A percentile compares a stretch with the other conserved stretches of the same genome.
phyloP scores from a whole-genome alignment of 1,139 yeast genomes.

The Nakaseomyces sp. region DNA sequence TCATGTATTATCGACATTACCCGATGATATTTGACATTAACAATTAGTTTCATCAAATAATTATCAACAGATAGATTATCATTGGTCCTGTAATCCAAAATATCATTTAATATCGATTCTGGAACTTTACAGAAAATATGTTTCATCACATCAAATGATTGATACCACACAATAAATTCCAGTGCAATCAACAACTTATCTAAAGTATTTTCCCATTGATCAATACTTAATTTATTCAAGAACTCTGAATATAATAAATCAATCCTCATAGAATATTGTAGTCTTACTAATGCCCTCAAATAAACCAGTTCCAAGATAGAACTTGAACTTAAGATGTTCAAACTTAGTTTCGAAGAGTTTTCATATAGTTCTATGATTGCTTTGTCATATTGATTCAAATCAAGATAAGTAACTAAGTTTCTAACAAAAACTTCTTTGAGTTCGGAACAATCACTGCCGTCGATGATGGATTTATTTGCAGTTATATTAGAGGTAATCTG shows the following conservation, averaged over 20 bases:
- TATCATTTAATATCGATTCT: neutral
- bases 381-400: neutral
- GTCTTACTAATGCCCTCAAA: neutral
- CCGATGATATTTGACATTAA: conserved; percentile 20
- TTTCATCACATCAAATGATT: neutral
- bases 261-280: neutral
- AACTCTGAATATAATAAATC: neutral
- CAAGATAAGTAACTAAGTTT: neutral
- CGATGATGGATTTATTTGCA: neutral
- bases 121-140: neutral
- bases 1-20: conserved; percentile 21
- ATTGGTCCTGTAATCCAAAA: neutral
- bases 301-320: neutral
- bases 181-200: neutral
- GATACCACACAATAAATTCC: neutral
- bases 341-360: neutral
- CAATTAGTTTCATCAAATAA: conserved; percentile 21
- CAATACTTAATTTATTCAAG: neutral
- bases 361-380: neutral
- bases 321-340: neutral
- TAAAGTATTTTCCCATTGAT: neutral
- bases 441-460: too few species aligned
- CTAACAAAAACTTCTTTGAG: neutral
- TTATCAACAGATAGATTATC: neutral
- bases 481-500: neutral